phyloP scores from a whole-genome alignment of 2,329 filamentous ascomycete species.

The Diaporthe caulivora region DNA sequence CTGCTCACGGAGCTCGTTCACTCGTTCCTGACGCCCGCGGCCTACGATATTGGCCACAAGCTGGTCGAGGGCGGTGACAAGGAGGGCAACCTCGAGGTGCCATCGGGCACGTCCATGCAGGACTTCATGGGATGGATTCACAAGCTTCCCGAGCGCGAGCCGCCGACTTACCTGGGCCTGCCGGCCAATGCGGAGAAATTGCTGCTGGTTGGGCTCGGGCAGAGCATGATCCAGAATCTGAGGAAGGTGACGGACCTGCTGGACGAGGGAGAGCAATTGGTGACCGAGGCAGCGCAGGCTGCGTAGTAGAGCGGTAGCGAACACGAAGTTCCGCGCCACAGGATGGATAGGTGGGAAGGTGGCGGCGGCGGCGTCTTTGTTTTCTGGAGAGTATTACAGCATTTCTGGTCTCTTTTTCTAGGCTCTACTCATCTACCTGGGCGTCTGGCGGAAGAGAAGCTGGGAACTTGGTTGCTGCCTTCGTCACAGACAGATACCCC shows the following conservation, averaged over 20 bases:
- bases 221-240: constrained; percentile 85
- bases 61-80: constrained; percentile 77
- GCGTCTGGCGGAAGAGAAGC: constrained; percentile 28
- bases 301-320: constrained; percentile 16
- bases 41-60: constrained; percentile 93
- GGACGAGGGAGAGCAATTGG: constrained; percentile 93
- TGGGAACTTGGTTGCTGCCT: constrained; percentile 19
- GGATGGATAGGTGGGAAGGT: neutral
- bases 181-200: constrained; percentile 98
- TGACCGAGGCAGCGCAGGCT: constrained; percentile 69
- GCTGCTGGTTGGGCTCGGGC: constrained; percentile 87
- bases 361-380: neutral
- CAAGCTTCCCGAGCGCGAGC: constrained; percentile 91
- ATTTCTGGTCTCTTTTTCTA: neutral
- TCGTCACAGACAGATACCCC: constrained; percentile 35
- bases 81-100: constrained; percentile 76
- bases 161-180: constrained; percentile 92
- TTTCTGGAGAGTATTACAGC: neutral
- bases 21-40: constrained; percentile 84
- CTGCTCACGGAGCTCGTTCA: constrained; percentile 80
- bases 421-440: constrained; percentile 23
- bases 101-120: constrained; percentile 82
- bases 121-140: constrained; percentile 96
- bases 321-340: neutral
- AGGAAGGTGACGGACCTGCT: constrained; percentile 87